These are phyloP conservation scores for Peterozyma toletana DNA, from an alignment of 805 yeast species.

Conservation along the genomic window DNA sequence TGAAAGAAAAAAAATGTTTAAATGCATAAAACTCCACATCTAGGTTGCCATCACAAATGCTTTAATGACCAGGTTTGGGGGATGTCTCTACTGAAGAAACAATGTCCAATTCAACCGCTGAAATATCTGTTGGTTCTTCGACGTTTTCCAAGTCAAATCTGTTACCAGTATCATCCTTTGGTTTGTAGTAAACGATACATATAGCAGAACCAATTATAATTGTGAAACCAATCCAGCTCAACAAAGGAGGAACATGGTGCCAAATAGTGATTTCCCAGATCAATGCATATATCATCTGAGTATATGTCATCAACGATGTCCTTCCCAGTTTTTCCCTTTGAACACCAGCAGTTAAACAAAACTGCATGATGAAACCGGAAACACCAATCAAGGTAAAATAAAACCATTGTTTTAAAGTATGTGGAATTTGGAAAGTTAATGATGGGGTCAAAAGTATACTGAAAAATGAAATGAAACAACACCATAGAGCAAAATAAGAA, in stretches of 20 bases:
- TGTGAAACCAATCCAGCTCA: slow-evolving; percentile 63
- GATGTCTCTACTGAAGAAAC: no score
- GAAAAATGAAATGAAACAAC: slow-evolving; percentile 45
- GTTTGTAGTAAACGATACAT: slow-evolving; percentile 47
- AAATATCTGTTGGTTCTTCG: no score
- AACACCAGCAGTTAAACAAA: slow-evolving; percentile 70
- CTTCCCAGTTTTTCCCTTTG: slow-evolving; percentile 76
- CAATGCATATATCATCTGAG: slow-evolving; percentile 73
- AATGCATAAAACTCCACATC: no score
- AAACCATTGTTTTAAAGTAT: slow-evolving; percentile 56
- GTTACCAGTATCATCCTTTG: slow-evolving; percentile 12
- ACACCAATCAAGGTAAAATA: slow-evolving; percentile 57
- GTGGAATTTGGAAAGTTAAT: slow-evolving; percentile 54
- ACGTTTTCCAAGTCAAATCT: no score
- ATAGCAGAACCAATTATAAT: slow-evolving; percentile 63
- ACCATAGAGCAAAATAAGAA: slow-evolving; percentile 61
- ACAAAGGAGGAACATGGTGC: slow-evolving; percentile 63
- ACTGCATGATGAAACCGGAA: slow-evolving; percentile 80
- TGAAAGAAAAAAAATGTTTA: no score
- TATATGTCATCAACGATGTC: slow-evolving; percentile 68
- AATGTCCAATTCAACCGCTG: no score
- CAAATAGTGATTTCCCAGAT: slow-evolving; percentile 68
- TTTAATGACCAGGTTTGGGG: no score
- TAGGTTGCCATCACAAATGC: no score
- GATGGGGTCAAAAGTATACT: slow-evolving; percentile 53